Base-by-base conservation (phyloP, 768 basidiomycete species). In the Cubamyces sp. region DNA sequence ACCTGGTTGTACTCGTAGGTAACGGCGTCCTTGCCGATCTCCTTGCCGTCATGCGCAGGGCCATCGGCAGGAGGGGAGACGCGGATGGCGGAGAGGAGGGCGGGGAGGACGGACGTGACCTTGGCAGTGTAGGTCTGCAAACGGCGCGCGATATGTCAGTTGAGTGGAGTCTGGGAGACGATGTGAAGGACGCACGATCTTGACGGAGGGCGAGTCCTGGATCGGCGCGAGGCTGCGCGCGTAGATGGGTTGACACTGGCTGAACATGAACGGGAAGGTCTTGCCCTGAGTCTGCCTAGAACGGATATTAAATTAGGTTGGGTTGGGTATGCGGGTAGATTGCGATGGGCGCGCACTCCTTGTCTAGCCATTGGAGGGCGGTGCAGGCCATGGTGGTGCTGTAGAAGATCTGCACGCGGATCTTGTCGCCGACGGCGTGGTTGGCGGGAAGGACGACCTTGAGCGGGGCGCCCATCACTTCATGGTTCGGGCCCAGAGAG, bases 211-310 rank as follows among this genome's bases (percentile, higher is more conserved):
- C 0, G 90, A 91, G 71, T 98, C 96, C 82, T 96, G 94, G 60
- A 93, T 70, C 2, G 94, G 95, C 0, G 84, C 82, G 43, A 96
- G 74, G 3, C 87, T 82, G 28, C 95, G 85, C 2, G 91, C 91
- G 70, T 96, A 89, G 66, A 95, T 96, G 3, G 96, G 92, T 66
- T 97, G 94, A 69, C 90, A 92, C 69, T 97, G 96, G 62, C 92
- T 94, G 78, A 95, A 98, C 16, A 98, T 74, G 75, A 90, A 97
- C 0, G 92, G 88, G 71, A 91, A 90, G 19, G 78, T 77, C 66
- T 93, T 93, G 8, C 93, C 93, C 62, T 92, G 91, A 0, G 94
- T 97, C 75, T 94, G 63, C 61, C 60, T 64, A 30, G 1, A 30
- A 6, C 25, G 19, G 25, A 66, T 8, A 28, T 52, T 54, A 45